phyloP scores from a whole-genome alignment of 139 green algal genomes.

The Closterium sp. region DNA sequence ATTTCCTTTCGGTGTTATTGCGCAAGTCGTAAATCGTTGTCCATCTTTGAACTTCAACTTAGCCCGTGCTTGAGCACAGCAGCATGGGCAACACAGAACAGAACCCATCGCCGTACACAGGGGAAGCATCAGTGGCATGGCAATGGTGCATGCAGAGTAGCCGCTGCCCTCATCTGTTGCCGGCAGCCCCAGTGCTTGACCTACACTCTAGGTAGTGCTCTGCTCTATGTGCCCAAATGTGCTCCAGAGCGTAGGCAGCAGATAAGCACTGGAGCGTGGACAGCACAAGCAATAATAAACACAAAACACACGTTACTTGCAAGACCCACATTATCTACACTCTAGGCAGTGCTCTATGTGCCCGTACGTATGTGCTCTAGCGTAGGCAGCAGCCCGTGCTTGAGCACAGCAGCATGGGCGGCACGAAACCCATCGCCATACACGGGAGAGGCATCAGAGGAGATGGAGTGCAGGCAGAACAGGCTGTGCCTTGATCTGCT shows the following conservation, averaged over 20 bases:
- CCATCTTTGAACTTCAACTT: too few species aligned
- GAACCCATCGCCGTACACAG: constrained; percentile 88
- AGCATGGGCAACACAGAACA: constrained; percentile 69
- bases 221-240: constrained; percentile 39
- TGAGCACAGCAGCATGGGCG: constrained; percentile 73
- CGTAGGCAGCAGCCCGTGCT: constrained; percentile 45
- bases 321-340: not conserved
- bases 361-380: constrained; percentile 31
- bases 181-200: not conserved
- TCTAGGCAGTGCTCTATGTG: not conserved
- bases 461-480: constrained; percentile 63
- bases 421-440: constrained; percentile 87
- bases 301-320: too few species aligned
- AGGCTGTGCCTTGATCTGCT: too few species aligned
- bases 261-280: too few species aligned
- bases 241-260: constrained; percentile 49
- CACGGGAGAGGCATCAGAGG: constrained; percentile 67
- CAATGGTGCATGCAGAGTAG: constrained; percentile 55
- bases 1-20: too few species aligned
- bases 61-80: constrained; percentile 64
- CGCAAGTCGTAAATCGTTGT: too few species aligned
- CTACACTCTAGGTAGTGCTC: constrained; percentile 10
- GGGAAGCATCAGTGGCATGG: constrained; percentile 66
- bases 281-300: too few species aligned
- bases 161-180: too few species aligned